Conservation (phyloP, 2,329 filamentous ascomycete species). For the Cyclaneusma minus region DNA sequence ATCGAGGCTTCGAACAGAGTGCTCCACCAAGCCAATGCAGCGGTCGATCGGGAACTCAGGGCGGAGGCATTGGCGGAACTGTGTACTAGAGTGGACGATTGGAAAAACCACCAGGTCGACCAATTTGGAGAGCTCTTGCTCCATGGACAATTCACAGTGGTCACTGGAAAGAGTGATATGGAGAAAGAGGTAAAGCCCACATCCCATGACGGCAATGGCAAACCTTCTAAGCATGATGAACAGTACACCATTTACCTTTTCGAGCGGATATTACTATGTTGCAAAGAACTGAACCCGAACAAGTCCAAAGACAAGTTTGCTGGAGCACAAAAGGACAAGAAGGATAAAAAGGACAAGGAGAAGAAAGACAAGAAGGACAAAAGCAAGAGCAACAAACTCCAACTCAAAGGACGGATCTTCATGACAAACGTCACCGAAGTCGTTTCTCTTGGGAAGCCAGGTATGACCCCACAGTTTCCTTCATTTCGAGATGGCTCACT, state of each 20-base stretch:
- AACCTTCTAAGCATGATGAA: constrained; percentile 3
- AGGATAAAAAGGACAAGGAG: constrained; percentile 63
- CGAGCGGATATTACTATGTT: constrained; percentile 86
- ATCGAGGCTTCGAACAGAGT: constrained; percentile 73
- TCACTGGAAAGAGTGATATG: constrained; percentile 78
- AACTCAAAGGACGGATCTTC: constrained; percentile 93
- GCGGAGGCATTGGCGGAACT: constrained; percentile 75
- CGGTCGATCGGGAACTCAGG: constrained; percentile 75
- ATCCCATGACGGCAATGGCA: constrained; percentile 1
- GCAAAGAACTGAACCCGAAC: constrained; percentile 81
- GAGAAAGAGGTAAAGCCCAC: constrained; percentile 51
- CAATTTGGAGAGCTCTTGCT: constrained; percentile 82
- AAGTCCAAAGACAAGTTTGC: constrained; percentile 65
- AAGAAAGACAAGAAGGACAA: constrained; percentile 46
- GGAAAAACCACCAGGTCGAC: constrained; percentile 85
- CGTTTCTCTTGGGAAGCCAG: constrained; percentile 73
- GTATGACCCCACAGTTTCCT: constrained; percentile 32
- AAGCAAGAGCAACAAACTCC: constrained; percentile 65
- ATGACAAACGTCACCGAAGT: constrained; percentile 98
- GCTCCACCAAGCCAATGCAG: constrained; percentile 73
- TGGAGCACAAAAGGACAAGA: constrained; percentile 52
- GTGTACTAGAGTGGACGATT: constrained; percentile 75
- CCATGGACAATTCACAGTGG: constrained; percentile 79
- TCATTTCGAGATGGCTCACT: constrained; percentile 7
- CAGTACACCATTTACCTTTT: constrained; percentile 98